Percentiles rank a stretch among this genome's conserved stretches.
Evolutionary conservation across 148 eudicot species (phyloP).

Genomic region (Rhododendron mucronatum): DNA sequence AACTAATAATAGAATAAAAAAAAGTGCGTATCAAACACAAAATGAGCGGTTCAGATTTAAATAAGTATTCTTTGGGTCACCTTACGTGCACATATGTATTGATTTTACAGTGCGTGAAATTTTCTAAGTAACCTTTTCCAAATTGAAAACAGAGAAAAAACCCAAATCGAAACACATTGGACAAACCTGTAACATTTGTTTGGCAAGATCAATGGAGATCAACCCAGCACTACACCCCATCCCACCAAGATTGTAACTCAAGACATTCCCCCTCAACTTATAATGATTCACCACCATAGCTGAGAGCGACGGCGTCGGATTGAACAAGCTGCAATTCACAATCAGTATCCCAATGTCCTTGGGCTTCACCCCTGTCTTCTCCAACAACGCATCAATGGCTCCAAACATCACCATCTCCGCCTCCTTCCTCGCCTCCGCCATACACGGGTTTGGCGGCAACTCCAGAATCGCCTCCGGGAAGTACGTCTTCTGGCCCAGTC

Average conservation of each 20-base stretch:
- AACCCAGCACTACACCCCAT: slow-evolving; percentile 53
- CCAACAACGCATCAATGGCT: slow-evolving; percentile 30
- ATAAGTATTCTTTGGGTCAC: background rate
- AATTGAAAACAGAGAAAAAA: too few relatives aligned
- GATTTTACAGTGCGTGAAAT: background rate
- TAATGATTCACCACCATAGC: slow-evolving; percentile 37
- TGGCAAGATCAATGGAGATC: slow-evolving; percentile 38
- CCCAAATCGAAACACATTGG: background rate
- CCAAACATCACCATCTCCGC: slow-evolving; percentile 39
- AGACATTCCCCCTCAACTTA: slow-evolving; percentile 30
- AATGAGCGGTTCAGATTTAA: background rate
- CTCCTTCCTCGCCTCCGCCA: slow-evolving; percentile 31
- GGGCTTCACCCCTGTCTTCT: slow-evolving; percentile 32
- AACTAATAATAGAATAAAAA: background rate
- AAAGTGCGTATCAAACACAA: background rate
- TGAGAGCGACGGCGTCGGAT: slow-evolving; percentile 37
- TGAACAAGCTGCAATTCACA: slow-evolving; percentile 31
- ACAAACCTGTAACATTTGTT: slow-evolving; percentile 33
- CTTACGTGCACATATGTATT: background rate
- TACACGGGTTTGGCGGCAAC: slow-evolving; percentile 18
- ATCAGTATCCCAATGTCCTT: slow-evolving; percentile 40
- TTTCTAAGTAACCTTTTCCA: background rate
- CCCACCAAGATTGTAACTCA: slow-evolving; percentile 42
- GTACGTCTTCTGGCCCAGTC: slow-evolving; percentile 31
- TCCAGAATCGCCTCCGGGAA: slow-evolving; percentile 18